Base-by-base conservation (phyloP, 495 filamentous ascomycete species). In the Daldinia loculata region DNA sequence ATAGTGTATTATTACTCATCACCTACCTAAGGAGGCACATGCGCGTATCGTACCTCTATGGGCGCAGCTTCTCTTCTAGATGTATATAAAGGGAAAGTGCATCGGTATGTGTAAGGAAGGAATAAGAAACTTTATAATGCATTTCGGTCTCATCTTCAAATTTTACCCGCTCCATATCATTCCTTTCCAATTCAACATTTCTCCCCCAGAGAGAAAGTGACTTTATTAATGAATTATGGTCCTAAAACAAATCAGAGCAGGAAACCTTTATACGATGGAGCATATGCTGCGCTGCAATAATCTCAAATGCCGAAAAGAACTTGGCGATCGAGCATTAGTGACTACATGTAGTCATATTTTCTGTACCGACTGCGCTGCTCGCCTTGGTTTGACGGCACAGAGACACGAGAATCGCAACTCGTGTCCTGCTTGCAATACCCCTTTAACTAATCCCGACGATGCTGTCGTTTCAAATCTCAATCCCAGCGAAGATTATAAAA, bases 271-370 rank as follows among this genome's bases (percentile, higher is more conserved):
- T 22, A 66, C 38, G 1, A 93, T 95, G 91, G 93, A 95, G 57
- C 88, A 89, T 62, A 80, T 84, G 24, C 79, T 97, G 17, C 84
- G 88, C 34, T 98, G 95, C 84, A 97, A 99, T 78, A 85, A 87
- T 36, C 84, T 94, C 24, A 93, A 90, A 64, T 98, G 95, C 69
- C 87, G 92, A 43, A 78, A 79, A n/a, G 85, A 90, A 64, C 83
- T 97, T 38, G 86, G 86, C 29, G 89, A 92, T 52, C 86, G 88
- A 60, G 94, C 94, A 4, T 88, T 97, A 0, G 94, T 98, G 39
- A 97, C 95, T 4, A 96, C 92, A 24, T 98, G 95, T 62, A 97
- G 94, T 61, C 95, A 98, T 78, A 90, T 94, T 61, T 95, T 97
- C 80, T 98, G 95, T 76, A 76, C 90, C 8, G 79, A 84, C 29